Conservation (phyloP, 2,329 filamentous ascomycete species). For the Aspergillus udagawae region DNA sequence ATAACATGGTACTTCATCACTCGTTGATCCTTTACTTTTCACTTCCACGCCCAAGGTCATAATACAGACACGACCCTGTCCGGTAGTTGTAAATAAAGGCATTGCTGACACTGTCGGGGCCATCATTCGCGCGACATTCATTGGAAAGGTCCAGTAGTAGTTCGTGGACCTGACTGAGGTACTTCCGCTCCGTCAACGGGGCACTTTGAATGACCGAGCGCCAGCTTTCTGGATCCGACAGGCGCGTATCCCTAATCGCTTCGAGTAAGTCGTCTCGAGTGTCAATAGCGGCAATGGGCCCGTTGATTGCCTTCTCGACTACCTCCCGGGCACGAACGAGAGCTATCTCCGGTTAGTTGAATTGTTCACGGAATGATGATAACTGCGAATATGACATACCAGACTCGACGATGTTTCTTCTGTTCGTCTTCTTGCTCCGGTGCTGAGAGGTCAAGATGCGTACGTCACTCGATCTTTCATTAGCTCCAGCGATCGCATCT, state of each 20-base stretch:
- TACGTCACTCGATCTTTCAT: conserved; percentile 65
- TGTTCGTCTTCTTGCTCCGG: conserved; percentile 86
- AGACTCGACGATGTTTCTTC: conserved; percentile 79
- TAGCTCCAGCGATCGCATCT: conserved; percentile 28
- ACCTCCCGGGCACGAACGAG: conserved; percentile 56
- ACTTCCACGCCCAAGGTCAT: conserved; percentile 59
- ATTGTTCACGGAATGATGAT: neutral
- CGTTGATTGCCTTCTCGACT: conserved; percentile 67
- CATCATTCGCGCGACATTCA: conserved; percentile 36
- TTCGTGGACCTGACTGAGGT: conserved; percentile 77
- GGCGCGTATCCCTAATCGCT: conserved; percentile 65
- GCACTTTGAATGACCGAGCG: conserved; percentile 73
- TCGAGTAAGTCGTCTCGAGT: conserved; percentile 80
- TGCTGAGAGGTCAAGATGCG: conserved; percentile 79
- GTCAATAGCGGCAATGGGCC: conserved; percentile 83
- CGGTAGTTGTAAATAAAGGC: conserved; percentile 91
- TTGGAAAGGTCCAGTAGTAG: conserved; percentile 62
- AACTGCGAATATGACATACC: conserved; percentile 51
- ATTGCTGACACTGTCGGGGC: conserved; percentile 58
- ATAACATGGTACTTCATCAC: conserved; percentile 12
- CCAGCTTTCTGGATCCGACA: conserved; percentile 83
- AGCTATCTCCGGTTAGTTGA: conserved; percentile 33
- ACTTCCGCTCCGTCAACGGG: conserved; percentile 72
- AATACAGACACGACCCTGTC: conserved; percentile 78
- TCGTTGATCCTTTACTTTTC: conserved; percentile 7